A percentile compares a stretch with the other conserved stretches of the same genome.
Evolutionary conservation across 2,329 filamentous ascomycete species (phyloP).

Genomic region (Xylariaceae sp.): DNA sequence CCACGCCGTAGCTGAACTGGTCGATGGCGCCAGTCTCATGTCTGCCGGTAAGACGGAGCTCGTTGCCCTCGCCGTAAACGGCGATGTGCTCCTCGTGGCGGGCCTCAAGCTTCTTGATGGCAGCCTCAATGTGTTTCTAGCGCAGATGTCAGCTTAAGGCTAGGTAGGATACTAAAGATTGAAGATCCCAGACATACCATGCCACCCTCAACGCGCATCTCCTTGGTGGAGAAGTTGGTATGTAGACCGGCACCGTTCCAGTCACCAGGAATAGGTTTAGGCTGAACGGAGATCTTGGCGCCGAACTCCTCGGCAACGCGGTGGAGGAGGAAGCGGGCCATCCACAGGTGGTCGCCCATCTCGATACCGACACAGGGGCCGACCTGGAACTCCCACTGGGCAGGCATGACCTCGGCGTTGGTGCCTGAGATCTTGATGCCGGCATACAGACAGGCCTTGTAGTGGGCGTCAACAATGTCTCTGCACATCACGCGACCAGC

Average conservation of each 20-base stretch:
- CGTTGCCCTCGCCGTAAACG: conserved; percentile 95
- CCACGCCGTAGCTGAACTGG: conserved; percentile 87
- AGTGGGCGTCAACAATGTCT: conserved; percentile 94
- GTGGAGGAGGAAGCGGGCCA: conserved; percentile 82
- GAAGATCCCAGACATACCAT: conserved; percentile 45
- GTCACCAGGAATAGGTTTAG: conserved; percentile 91
- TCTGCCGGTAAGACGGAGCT: conserved; percentile 82
- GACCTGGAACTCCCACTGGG: conserved; percentile 95
- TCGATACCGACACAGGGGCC: conserved; percentile 83
- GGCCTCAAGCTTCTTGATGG: conserved; percentile 75
- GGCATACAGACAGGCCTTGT: conserved; percentile 77
- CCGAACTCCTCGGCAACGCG: conserved; percentile 95
- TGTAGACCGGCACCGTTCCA: conserved; percentile 88
- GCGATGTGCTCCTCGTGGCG: conserved; percentile 81
- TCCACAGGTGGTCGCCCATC: conserved; percentile 96
- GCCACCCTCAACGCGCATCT: conserved; percentile 85
- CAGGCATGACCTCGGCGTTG: conserved; percentile 98
- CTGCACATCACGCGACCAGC: conserved; percentile 96
- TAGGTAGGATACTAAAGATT: not conserved
- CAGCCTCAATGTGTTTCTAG: conserved; percentile 75
- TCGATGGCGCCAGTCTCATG: conserved; percentile 96
- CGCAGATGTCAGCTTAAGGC: conserved; percentile 3
- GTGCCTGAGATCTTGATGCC: conserved; percentile 93
- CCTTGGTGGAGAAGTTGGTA: conserved; percentile 85
- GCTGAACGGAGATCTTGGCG: conserved; percentile 88